phyloP scores from a whole-genome alignment of 768 basidiomycete species.

The Lanmaoa rubissima region DNA sequence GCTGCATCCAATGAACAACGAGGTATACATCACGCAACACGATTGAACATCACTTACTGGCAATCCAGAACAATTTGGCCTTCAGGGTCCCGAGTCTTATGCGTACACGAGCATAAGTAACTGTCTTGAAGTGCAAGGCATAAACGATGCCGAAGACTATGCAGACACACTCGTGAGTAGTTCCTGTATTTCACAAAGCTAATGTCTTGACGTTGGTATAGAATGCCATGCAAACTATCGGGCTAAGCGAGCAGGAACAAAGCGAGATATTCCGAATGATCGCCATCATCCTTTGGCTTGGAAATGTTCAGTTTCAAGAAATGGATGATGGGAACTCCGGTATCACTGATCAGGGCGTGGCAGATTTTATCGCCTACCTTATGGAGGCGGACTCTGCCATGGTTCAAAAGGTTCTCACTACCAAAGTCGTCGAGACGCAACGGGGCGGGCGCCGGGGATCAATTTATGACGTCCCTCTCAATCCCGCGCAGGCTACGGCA shows the following conservation, averaged over 20 bases:
- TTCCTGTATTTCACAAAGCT: not conserved
- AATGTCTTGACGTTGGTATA: constrained; percentile 28
- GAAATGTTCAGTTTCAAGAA: constrained; percentile 90
- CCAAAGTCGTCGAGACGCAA: constrained; percentile 87
- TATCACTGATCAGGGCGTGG: constrained; percentile 81
- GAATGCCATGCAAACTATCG: constrained; percentile 94
- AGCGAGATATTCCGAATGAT: constrained; percentile 92
- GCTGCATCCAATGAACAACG: constrained; percentile 86
- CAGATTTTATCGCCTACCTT: constrained; percentile 92
- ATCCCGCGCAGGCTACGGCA: constrained; percentile 85
- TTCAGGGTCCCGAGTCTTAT: constrained; percentile 95
- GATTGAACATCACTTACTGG: constrained; percentile 11
- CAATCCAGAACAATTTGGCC: constrained; percentile 79
- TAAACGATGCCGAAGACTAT: constrained; percentile 88
- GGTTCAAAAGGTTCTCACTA: constrained; percentile 86
- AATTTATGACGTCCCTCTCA: constrained; percentile 94
- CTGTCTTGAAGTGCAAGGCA: constrained; percentile 87
- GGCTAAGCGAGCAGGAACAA: constrained; percentile 82
- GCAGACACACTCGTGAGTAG: constrained; percentile 77
- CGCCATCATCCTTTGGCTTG: constrained; percentile 91
- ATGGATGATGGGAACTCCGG: constrained; percentile 85
- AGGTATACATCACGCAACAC: constrained; percentile 46
- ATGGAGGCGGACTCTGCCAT: constrained; percentile 80
- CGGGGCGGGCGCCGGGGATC: constrained; percentile 91
- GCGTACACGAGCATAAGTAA: constrained; percentile 91